Evolutionary conservation across 2,329 filamentous ascomycete species (phyloP).

Genomic region (Chaetomium strumarium): DNA sequence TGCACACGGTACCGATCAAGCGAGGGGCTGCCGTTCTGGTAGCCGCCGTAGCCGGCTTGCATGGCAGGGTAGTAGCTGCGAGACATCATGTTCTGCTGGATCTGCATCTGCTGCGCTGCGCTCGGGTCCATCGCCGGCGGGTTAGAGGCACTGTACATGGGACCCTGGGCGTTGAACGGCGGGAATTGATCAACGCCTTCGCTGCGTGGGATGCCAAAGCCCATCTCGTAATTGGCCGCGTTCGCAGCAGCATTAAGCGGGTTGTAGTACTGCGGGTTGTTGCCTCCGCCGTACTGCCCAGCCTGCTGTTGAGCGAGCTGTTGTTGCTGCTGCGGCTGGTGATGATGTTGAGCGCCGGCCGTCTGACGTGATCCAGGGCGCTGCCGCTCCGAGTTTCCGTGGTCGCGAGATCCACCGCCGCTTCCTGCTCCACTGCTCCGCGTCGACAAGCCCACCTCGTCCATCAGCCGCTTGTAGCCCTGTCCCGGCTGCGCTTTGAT

Average conservation of each 20-base stretch:
- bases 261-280: slow-evolving; percentile 48
- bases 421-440: slow-evolving; percentile 40
- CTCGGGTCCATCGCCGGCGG: slow-evolving; percentile 43
- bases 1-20: slow-evolving; percentile 51
- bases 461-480: slow-evolving; percentile 98
- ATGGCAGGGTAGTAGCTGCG: slow-evolving; percentile 53
- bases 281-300: slow-evolving; percentile 16
- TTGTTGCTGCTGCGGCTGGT: slow-evolving; percentile 26
- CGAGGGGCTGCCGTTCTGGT: slow-evolving; percentile 41
- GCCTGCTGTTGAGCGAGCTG: slow-evolving; percentile 23
- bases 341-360: slow-evolving; percentile 35
- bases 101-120: slow-evolving; percentile 51
- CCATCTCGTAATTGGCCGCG: slow-evolving; percentile 44
- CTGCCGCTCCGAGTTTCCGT: slow-evolving; percentile 42
- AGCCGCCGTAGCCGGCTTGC: slow-evolving; percentile 50
- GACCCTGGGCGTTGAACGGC: slow-evolving; percentile 44
- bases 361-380: slow-evolving; percentile 53
- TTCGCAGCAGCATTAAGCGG: slow-evolving; percentile 38
- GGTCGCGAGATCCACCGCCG: slow-evolving; percentile 41
- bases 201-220: slow-evolving; percentile 46
- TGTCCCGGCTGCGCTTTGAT: slow-evolving; percentile 92
- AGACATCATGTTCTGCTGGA: slow-evolving; percentile 53
- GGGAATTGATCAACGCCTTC: slow-evolving; percentile 51
- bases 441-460: slow-evolving; percentile 87
- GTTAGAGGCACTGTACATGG: slow-evolving; percentile 45